Evolutionary conservation across 805 yeast genomes (phyloP), one percentile per base, ranked within the genome.

Genomic region (Debaryomyces maramus): DNA sequence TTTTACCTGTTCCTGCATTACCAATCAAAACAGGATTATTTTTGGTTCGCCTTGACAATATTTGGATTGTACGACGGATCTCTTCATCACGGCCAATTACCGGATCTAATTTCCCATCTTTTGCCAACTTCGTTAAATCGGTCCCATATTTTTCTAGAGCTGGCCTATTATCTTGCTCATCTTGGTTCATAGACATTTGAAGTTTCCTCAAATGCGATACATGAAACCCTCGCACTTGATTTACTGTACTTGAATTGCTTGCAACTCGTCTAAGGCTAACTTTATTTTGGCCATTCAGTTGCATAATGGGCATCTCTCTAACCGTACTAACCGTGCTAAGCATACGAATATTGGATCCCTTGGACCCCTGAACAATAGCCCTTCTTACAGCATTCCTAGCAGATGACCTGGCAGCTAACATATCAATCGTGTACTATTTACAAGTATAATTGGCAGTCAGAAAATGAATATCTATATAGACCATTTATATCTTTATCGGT

Each of bases 51-150:
- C 99, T 72, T 1, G 97, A 88, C 32, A 91, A 67, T 34, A 91
- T 90, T 60, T 91, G 98, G 41, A 91, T 84, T 0, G 98, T 91
- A 43, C 99, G 73, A 43, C 91, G 76, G 41, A 91, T 93, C 58
- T 93, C 98, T 46, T 90, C 96, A 55, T 93, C 98, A 47, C 98
- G 74, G 3, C 99, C 99, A 54, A 91, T 93, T 16, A 93, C 98
- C 0, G 99, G 99, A 55, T 91, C 99, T 27, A 91, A 70, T 53
- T 88, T 88, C 20, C 98, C 98, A 39, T 86, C 87, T 45, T 76
- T 74, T 1, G 99, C 99, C 49, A 91, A 61, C 42, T 83, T 80
- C 1, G 98, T 93, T 46, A 91, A 65, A 60, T 93, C 91, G 0
- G 85, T 77, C 16, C 97, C 99, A 58, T 69, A 91, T 55, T 83